Percentiles rank a stretch among this genome's conserved stretches.
These are phyloP conservation scores for Aspergillus unguis DNA, from an alignment of 2,329 filamentous ascomycete species.

Conservation along the genomic window DNA sequence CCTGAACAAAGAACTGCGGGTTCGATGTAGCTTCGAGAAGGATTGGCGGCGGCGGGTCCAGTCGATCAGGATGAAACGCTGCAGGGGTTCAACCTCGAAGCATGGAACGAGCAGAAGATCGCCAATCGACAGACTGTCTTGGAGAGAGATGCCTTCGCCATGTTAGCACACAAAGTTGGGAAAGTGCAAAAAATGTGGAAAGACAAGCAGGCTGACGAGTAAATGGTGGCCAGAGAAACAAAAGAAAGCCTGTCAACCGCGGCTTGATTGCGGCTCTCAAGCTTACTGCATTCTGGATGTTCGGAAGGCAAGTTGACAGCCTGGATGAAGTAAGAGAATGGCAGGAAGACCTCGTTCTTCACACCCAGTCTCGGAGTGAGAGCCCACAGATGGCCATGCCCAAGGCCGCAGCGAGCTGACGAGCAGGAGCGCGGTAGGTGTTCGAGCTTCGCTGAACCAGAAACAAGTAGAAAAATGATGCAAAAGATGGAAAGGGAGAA, in stretches of 20 bases:
- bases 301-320: too few species aligned
- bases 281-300: conserved; percentile 1
- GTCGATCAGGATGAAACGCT: conserved; percentile 5
- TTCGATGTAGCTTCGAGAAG: not conserved
- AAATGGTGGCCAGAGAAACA: conserved; percentile 12
- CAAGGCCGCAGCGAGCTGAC: too few species aligned
- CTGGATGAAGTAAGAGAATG: too few species aligned
- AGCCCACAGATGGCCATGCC: too few species aligned
- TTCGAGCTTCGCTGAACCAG: too few species aligned
- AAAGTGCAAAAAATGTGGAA: not conserved
- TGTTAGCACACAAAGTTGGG: conserved; percentile 3
- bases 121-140: not conserved
- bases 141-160: not conserved
- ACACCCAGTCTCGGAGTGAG: too few species aligned
- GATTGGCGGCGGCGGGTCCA: not conserved
- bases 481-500: too few species aligned
- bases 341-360: too few species aligned
- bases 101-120: not conserved
- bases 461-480: too few species aligned
- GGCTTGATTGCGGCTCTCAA: conserved; percentile 11
- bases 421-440: too few species aligned
- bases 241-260: conserved; percentile 7
- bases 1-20: conserved; percentile 5
- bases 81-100: not conserved
- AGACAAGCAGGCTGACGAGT: conserved; percentile 10